A percentile compares a stretch with the other conserved stretches of the same genome.
Evolutionary conservation across 495 filamentous ascomycete species (phyloP).

Genomic region (Lophium mytilinum): DNA sequence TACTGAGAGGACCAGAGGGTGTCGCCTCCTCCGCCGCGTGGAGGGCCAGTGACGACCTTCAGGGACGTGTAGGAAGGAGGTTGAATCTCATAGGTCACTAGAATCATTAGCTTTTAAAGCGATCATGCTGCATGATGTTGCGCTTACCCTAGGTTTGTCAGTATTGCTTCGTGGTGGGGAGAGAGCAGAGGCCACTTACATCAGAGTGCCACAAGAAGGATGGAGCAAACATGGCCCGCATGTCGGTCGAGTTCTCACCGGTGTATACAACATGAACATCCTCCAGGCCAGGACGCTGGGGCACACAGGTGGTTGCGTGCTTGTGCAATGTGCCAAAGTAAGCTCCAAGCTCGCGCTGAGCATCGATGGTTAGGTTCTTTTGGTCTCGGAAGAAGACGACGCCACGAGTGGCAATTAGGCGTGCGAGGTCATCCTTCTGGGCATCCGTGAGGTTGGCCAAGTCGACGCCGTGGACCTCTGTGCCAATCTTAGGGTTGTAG

Average conservation of each 20-base stretch:
- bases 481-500: constrained; percentile 62
- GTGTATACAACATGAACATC: constrained; percentile 64
- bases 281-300: constrained; percentile 50
- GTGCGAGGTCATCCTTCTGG: constrained; percentile 68
- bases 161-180: background rate
- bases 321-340: constrained; percentile 64
- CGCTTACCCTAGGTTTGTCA: constrained; percentile 12
- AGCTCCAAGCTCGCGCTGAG: constrained; percentile 54
- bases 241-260: constrained; percentile 52
- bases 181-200: constrained; percentile 29
- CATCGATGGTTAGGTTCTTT: constrained; percentile 57
- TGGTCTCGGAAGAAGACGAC: constrained; percentile 69
- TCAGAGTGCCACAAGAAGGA: constrained; percentile 56
- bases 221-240: constrained; percentile 26
- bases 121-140: too few relatives aligned
- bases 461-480: constrained; percentile 62
- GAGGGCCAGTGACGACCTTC: constrained; percentile 59
- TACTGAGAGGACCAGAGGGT: constrained; percentile 70
- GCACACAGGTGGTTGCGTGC: constrained; percentile 53
- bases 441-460: constrained; percentile 57
- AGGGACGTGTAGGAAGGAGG: constrained; percentile 71
- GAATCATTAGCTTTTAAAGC: too few relatives aligned
- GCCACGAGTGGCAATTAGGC: constrained; percentile 60
- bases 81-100: constrained; percentile 60
- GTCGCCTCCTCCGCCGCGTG: constrained; percentile 63